Evolutionary conservation across 1,284 basidiomycete species (phyloP).

Genomic region (Blastosporella zonata): DNA sequence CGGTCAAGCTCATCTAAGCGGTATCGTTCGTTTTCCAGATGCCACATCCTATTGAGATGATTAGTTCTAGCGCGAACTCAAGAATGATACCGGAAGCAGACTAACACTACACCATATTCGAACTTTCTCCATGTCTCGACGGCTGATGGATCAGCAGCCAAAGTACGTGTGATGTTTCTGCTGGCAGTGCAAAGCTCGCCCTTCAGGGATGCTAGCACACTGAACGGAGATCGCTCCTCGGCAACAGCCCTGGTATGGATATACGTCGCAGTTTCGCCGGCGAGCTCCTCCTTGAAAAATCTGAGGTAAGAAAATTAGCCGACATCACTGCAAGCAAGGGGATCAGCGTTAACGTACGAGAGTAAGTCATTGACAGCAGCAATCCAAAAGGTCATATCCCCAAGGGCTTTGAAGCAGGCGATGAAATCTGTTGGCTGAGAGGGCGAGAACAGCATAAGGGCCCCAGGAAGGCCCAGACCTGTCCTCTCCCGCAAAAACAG

Average conservation of each 20-base stretch:
- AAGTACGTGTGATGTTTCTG: conserved; percentile 3
- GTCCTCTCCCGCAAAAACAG: conserved; percentile 12
- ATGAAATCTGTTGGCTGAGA: conserved; percentile 2
- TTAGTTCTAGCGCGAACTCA: neutral
- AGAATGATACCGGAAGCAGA: neutral
- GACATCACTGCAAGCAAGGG: neutral
- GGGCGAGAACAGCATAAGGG: conserved; percentile 11
- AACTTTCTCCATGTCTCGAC: conserved; percentile 12
- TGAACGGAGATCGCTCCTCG: conserved; percentile 2
- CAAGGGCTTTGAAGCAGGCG: conserved; percentile 6
- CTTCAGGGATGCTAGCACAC: conserved; percentile 3
- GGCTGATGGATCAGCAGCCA: conserved; percentile 7
- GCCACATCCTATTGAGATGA: conserved; percentile 10
- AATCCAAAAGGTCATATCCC: conserved; percentile 15
- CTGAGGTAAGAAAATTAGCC: neutral
- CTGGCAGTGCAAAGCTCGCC: conserved; percentile 9
- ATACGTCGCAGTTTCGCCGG: conserved; percentile 15
- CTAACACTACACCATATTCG: conserved; percentile 12
- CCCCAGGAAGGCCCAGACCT: conserved; percentile 9
- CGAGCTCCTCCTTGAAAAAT: conserved; percentile 13
- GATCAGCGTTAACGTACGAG: conserved; percentile 4
- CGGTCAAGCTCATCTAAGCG: conserved; percentile 6
- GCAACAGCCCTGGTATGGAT: conserved; percentile 3
- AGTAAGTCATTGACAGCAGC: conserved; percentile 12
- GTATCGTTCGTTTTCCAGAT: conserved; percentile 11